phyloP scores from a whole-genome alignment of 2,329 filamentous ascomycete species.

The Capronia epimyces region DNA sequence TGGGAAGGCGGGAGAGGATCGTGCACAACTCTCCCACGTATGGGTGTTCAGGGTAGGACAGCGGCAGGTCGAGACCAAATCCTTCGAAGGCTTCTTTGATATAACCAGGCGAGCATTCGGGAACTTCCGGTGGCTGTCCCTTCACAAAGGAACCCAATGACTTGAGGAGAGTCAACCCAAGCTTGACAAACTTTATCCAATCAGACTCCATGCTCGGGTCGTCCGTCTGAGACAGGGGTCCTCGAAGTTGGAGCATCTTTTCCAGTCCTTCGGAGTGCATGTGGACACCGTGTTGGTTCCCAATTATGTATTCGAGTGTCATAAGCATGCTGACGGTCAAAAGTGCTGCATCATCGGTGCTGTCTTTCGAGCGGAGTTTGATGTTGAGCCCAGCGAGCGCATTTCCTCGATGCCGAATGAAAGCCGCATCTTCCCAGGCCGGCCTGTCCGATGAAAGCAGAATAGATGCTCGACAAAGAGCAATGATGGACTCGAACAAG shows the following conservation, averaged over 20 bases:
- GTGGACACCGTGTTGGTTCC: conserved; percentile 20
- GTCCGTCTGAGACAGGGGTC: conserved; percentile 8
- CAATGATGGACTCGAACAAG: conserved; percentile 27
- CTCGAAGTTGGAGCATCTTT: conserved; percentile 23
- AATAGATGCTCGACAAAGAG: conserved; percentile 25
- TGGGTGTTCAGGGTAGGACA: conserved; percentile 24
- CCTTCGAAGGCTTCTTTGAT: conserved; percentile 20
- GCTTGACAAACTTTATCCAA: conserved; percentile 25
- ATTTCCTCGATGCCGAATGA: conserved; percentile 25
- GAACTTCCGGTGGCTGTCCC: conserved; percentile 19
- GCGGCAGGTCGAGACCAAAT: conserved; percentile 19
- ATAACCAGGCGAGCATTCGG: conserved; percentile 14
- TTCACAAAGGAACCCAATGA: conserved; percentile 25
- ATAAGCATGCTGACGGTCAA: conserved; percentile 26
- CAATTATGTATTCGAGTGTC: conserved; percentile 26
- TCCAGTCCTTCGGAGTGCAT: conserved; percentile 24
- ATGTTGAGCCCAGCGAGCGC: conserved; percentile 21
- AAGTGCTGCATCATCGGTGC: conserved; percentile 20
- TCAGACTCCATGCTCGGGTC: conserved; percentile 7
- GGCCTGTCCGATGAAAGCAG: conserved; percentile 21
- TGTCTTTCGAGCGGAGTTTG: conserved; percentile 12
- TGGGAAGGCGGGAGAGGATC: conserved; percentile 20
- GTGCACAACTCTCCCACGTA: conserved; percentile 19
- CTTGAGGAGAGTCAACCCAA: conserved; percentile 21
- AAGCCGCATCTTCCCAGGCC: conserved; percentile 22